These are phyloP conservation scores for Teratosphaeria destructans DNA, from an alignment of 2,329 filamentous ascomycete species.

Conservation along the genomic window DNA sequence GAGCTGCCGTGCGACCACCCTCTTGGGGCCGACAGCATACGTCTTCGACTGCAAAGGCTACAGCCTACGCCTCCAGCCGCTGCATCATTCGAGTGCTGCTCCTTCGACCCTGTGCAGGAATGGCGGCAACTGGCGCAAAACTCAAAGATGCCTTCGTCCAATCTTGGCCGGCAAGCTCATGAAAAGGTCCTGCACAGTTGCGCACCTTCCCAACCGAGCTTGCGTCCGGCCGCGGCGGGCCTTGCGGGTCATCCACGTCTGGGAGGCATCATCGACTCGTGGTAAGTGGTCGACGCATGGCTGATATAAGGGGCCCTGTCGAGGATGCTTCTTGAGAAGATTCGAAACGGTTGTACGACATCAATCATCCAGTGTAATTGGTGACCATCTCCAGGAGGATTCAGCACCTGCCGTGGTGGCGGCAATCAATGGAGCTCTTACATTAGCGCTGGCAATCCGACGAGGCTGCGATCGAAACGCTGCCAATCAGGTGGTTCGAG, in stretches of 20 bases:
- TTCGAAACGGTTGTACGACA: neutral
- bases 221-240: neutral
- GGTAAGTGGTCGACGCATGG: neutral
- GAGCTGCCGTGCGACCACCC: neutral
- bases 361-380: too few species aligned
- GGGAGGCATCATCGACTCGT: neutral
- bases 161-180: neutral
- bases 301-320: neutral
- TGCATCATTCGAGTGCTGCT: constrained; percentile 30
- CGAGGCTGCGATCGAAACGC: neutral
- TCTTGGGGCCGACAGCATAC: neutral
- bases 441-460: neutral
- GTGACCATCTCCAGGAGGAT: neutral
- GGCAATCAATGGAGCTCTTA: neutral
- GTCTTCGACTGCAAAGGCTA: neutral
- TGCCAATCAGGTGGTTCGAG: neutral
- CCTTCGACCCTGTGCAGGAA: constrained; percentile 35
- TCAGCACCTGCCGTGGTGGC: neutral
- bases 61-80: constrained; percentile 9
- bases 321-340: neutral
- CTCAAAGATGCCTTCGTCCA: neutral
- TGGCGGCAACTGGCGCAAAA: constrained; percentile 2
- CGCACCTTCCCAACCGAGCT: neutral
- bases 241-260: neutral
- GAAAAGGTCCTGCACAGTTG: neutral